Base-by-base conservation (phyloP, 768 basidiomycete species). In the Paxillus involutus region DNA sequence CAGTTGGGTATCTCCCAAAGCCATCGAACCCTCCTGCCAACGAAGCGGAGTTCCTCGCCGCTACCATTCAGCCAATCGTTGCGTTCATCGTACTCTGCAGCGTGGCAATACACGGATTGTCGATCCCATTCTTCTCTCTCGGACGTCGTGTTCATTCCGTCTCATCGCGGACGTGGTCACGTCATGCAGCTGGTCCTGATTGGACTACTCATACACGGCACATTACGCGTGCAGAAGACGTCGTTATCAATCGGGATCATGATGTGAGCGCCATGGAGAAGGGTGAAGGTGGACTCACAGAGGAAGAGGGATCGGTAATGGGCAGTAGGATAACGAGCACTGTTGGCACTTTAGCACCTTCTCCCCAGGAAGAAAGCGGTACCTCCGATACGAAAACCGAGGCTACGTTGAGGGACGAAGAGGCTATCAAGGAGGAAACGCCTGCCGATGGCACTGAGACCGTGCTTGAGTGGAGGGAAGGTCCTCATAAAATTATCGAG, bases 41-140 rank as follows among this genome's bases (percentile, higher is more conserved):
- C 16, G 86, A 90, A 66, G 74, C 82, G 9, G 81, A 88, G 51
- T 69, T 87, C 13, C 77, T 99, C 14, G 79, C 83, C 2, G 76
- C 85, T 12, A 77, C 84, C 5, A 94, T 98, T 52, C 90, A 95
- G 67, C 97, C 97, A 0, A 91, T 99, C 59, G 90, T 94, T 11
- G 86, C 89, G 1, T 98, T 97, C 71, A 86, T 98, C 84, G 97
- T 99, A 4, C 79, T 99, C 8, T 86, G 85, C 61, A 96, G 93
- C 0, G 91, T 98, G 56, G 78, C 88, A 16, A 83, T 90, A 16
- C 91, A 93, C 63, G 95, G 94, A 3, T 77, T 97, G 8, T 95
- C 93, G 11, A 97, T 99, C 59, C 94, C 96, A 0, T 89, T 88
- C 66, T 97, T 98, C 77, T 94, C 94, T 19, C 83, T 98, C 29